Conservation (phyloP, 371 early-diverging fungal genomes). For the Paramicrosporidium saccamoebae region DNA sequence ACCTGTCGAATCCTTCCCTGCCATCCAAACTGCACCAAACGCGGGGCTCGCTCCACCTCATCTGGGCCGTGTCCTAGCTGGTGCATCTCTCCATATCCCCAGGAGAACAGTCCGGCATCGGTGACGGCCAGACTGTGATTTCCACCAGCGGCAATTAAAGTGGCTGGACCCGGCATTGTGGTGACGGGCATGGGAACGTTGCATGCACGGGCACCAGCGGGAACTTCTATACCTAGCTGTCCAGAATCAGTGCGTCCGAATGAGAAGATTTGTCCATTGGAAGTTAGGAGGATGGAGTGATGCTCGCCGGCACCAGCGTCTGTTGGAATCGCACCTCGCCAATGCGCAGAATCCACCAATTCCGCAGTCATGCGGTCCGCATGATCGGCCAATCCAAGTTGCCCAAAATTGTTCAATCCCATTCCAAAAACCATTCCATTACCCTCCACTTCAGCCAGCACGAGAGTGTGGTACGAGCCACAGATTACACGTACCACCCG, state of each 20-base stretch:
- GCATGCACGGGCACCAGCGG: slow-evolving; percentile 1
- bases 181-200: slow-evolving; percentile 14
- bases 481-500: slow-evolving; percentile 26
- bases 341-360: slow-evolving; percentile 10
- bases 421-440: slow-evolving; percentile 33
- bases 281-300: slow-evolving; percentile 36
- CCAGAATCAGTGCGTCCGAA: slow-evolving; percentile 69
- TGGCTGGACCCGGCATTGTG: slow-evolving; percentile 8
- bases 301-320: no score
- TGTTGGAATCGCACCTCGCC: no score
- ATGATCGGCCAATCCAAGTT: slow-evolving; percentile 27
- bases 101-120: slow-evolving; percentile 28
- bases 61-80: slow-evolving; percentile 36
- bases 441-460: slow-evolving; percentile 12
- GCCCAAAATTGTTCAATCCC: slow-evolving; percentile 85
- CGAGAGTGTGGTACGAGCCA: slow-evolving; percentile 61
- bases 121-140: slow-evolving; percentile 52
- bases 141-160: slow-evolving; percentile 37
- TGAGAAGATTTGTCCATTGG: slow-evolving; percentile 28
- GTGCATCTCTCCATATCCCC: slow-evolving; percentile 61
- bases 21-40: slow-evolving; percentile 13
- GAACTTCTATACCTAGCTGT: slow-evolving; percentile 43
- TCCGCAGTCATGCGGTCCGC: slow-evolving; percentile 11
- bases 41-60: slow-evolving; percentile 14
- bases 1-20: slow-evolving; percentile 11